A percentile compares a stretch with the other conserved stretches of the same genome.
Evolutionary conservation across 1,284 basidiomycete genomes (phyloP).

Genomic region (Cerioporus squamosus): DNA sequence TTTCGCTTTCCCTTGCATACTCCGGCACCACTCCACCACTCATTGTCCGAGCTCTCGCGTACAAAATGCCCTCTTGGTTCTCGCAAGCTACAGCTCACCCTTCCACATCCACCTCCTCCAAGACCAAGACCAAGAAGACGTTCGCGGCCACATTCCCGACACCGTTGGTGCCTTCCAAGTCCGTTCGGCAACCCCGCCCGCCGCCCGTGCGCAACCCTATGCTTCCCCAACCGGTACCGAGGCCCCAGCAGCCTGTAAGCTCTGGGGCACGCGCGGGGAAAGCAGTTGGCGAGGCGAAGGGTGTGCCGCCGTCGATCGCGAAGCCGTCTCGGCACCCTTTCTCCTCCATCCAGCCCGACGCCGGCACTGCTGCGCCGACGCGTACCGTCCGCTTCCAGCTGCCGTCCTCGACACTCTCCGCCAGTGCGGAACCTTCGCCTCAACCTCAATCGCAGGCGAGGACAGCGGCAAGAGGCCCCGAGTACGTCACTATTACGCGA

Average conservation of each 20-base stretch:
- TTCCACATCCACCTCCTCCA: not conserved
- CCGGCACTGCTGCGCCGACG: not conserved
- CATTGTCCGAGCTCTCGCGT: not conserved
- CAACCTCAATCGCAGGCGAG: not conserved
- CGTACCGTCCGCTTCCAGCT: conserved; percentile 6
- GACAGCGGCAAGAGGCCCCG: not conserved
- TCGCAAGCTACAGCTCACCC: not conserved
- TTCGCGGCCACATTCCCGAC: not conserved
- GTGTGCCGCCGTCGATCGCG: not conserved
- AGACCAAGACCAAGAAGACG: not conserved
- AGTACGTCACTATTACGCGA: conserved; percentile 3
- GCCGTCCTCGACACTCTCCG: not conserved
- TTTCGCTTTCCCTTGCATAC: not conserved
- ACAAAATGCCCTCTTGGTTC: conserved; percentile 2
- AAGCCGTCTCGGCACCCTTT: conserved; percentile 6
- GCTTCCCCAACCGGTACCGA: not conserved
- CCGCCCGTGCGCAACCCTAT: not conserved
- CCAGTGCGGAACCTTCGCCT: conserved; percentile 3
- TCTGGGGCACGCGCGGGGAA: not conserved
- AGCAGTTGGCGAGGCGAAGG: not conserved
- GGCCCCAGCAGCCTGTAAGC: not conserved
- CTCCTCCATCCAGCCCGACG: conserved; percentile 10
- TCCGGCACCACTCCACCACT: not conserved
- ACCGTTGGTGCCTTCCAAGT: not conserved
- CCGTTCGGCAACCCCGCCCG: not conserved